Evolutionary conservation across 495 filamentous ascomycete species (phyloP), one percentile per base, ranked within the genome.

Genomic region (Pyrenopolyporus hunteri): DNA sequence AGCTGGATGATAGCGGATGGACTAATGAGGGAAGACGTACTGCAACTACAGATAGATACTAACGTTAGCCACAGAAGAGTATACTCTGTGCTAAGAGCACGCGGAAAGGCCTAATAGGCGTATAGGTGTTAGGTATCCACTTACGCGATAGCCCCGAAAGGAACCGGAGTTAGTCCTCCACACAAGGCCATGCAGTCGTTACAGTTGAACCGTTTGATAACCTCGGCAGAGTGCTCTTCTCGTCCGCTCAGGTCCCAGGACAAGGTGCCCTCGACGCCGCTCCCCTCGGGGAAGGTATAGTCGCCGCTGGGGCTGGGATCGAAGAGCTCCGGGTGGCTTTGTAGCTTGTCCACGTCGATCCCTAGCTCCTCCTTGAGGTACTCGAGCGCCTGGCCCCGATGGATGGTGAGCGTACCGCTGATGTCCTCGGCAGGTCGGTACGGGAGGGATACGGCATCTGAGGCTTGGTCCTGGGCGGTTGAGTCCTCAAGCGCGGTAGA

Each of bases 361-460:
- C 51, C 51, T 0, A 62, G 11, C 36, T 51, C 45, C 16, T 39
- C 11, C 17, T 26, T 39, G 44, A 37, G 17, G 23, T 51, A 51
- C 4, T 26, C 13, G 44, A 35, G 17, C 29, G 51, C 36, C 31
- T 46, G 45, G 6, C 25, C n/a, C 4, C 28, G 5, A 19, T 40
- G 11, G 4, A 57, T 19, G n/a, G 11, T 26, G 7, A 56, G 23
- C 1, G 43, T 33, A 19, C 58, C 50, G 44, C 31, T 73, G 65
- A 60, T 28, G 8, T 32, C 33, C 2, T 69, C 63, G 25, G 57
- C 54, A 2, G 68, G 55, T 28, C 69, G 67, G 20, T 71, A 47
- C 1, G 67, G 71, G 57, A 71, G 68, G 35, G 39, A 66, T 23
- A 62, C 69, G n/a, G 46, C 63, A 7, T 65, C 43, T 23, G 3